Conservation (phyloP, 345 rosid genomes). For the Excoecaria agallocha region DNA sequence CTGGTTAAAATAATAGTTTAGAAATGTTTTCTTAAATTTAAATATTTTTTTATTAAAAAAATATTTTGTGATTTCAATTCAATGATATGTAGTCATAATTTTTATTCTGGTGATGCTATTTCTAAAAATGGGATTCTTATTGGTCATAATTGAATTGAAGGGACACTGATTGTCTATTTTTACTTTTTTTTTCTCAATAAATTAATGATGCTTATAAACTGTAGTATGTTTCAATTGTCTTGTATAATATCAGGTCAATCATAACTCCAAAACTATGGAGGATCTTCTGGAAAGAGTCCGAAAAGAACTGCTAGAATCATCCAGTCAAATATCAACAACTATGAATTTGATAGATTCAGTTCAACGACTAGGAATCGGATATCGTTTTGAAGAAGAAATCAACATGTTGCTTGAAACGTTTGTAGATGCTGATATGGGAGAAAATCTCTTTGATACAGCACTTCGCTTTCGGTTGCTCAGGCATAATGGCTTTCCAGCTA, state of each 20-base stretch:
- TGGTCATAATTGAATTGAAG: too few relatives aligned
- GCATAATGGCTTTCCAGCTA: slow-evolving; percentile 14
- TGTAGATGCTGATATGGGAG: neutral
- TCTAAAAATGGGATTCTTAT: too few relatives aligned
- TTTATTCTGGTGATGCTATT: too few relatives aligned
- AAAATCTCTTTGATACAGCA: slow-evolving; percentile 19
- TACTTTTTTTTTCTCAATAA: too few relatives aligned
- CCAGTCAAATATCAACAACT: slow-evolving; percentile 3
- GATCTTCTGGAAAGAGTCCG: slow-evolving; percentile 12
- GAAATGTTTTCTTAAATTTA: too few relatives aligned
- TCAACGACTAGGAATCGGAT: slow-evolving; percentile 25
- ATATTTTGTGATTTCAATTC: too few relatives aligned
- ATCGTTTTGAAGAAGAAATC: slow-evolving; percentile 23
- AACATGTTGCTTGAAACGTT: slow-evolving; percentile 1
- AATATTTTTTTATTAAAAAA: too few relatives aligned
- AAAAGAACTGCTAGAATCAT: slow-evolving; percentile 6
- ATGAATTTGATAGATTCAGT: slow-evolving; percentile 22
- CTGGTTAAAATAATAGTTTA: too few relatives aligned
- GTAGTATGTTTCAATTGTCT: too few relatives aligned
- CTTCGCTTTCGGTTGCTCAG: slow-evolving; percentile 29
- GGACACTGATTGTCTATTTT: too few relatives aligned
- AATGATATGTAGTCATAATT: too few relatives aligned
- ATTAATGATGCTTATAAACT: too few relatives aligned
- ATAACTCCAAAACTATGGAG: slow-evolving; percentile 5
- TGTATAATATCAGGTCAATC: neutral